phyloP scores from a whole-genome alignment of 2,329 filamentous ascomycete genomes.

The Colletotrichum karsti region DNA sequence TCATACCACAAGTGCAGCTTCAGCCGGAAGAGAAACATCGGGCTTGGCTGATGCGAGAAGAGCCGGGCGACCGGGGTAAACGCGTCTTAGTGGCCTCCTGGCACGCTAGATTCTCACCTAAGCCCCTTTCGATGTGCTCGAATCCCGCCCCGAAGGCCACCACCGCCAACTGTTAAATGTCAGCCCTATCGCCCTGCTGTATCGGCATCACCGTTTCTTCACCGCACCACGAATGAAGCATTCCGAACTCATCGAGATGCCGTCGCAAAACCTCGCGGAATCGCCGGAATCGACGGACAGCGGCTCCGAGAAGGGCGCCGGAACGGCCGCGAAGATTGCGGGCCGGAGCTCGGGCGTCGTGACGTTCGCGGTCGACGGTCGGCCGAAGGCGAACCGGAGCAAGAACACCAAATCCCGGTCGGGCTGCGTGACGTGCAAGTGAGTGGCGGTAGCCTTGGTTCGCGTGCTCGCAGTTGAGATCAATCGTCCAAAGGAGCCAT shows the following conservation, averaged over 20 bases:
- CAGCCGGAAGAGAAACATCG: neutral
- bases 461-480: too few relatives aligned
- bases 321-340: neutral
- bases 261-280: neutral
- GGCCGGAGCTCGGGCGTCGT: neutral
- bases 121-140: neutral
- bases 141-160: neutral
- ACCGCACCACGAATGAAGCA: neutral
- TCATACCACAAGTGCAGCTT: too few relatives aligned
- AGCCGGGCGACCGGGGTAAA: neutral
- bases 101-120: neutral
- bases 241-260: neutral
- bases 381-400: neutral
- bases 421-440: slow-evolving; percentile 24
- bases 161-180: neutral
- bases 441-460: neutral
- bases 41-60: neutral
- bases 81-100: neutral
- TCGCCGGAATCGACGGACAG: neutral
- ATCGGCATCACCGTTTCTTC: neutral
- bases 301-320: neutral
- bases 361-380: neutral
- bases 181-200: neutral
- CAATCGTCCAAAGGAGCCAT: neutral
- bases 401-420: slow-evolving; percentile 4